Conservation (phyloP, 2,329 filamentous ascomycete species). For the Tolypocladium album region DNA sequence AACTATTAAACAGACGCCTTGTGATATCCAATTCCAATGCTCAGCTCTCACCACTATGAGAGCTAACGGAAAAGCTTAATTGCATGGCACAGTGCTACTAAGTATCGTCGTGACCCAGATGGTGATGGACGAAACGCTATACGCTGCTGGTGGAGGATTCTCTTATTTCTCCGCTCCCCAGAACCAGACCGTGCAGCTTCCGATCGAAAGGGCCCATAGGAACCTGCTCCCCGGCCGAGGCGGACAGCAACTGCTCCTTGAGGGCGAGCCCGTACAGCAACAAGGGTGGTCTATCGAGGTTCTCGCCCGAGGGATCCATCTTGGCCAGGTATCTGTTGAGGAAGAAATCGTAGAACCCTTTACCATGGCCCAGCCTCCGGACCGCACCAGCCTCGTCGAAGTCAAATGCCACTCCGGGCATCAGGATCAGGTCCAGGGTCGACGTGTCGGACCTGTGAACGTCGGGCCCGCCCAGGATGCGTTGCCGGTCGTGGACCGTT, state of each 20-base stretch:
- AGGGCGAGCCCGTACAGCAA: conserved; percentile 69
- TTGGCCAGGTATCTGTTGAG: conserved; percentile 58
- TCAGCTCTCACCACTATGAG: not conserved
- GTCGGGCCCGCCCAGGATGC: conserved; percentile 58
- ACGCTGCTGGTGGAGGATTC: conserved; percentile 2
- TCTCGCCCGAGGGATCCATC: conserved; percentile 21
- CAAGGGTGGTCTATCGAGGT: conserved; percentile 24
- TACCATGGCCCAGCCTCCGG: conserved; percentile 80
- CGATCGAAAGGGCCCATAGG: conserved; percentile 70
- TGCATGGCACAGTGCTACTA: not conserved
- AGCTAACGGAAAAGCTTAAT: not conserved
- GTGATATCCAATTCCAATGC: not conserved
- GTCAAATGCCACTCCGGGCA: conserved; percentile 93
- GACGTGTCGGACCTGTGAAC: conserved; percentile 23
- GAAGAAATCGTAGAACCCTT: conserved; percentile 95
- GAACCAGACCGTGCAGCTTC: conserved; percentile 65
- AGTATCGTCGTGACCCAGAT: not conserved
- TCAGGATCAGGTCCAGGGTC: conserved; percentile 72
- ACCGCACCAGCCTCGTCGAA: conserved; percentile 42
- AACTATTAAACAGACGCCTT: not conserved
- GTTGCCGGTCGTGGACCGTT: conserved; percentile 55
- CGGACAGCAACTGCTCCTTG: conserved; percentile 67
- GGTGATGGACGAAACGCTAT: not conserved
- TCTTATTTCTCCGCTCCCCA: conserved; percentile 56
- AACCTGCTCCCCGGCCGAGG: conserved; percentile 48